Conservation (phyloP, 768 basidiomycete genomes). For the Daedalea quercina region DNA sequence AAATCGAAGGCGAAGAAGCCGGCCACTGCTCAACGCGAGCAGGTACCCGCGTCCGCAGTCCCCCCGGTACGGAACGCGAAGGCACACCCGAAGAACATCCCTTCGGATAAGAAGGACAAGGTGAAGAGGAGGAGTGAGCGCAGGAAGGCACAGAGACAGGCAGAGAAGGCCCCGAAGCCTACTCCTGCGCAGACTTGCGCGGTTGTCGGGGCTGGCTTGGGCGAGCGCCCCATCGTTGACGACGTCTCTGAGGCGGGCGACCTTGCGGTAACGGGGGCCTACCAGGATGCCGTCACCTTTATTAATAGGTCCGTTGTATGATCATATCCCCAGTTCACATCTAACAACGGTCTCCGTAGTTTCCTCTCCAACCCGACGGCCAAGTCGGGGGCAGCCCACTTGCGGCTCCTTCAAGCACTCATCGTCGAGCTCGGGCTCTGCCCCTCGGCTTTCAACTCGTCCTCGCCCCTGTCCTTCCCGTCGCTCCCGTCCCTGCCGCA, state of each 20-base stretch:
- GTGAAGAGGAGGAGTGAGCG: neutral
- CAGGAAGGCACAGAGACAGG: neutral
- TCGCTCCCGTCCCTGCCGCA: constrained; percentile 41
- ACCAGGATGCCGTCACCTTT: constrained; percentile 52
- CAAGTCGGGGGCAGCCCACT: constrained; percentile 34
- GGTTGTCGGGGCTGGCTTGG: constrained; percentile 18
- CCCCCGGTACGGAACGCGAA: neutral
- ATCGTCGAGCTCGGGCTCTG: constrained; percentile 68
- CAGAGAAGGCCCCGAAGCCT: neutral
- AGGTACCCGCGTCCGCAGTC: neutral
- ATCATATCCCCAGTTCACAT: constrained; percentile 12
- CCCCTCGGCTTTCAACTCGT: constrained; percentile 8
- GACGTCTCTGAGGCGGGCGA: constrained; percentile 41
- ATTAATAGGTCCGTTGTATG: constrained; percentile 47
- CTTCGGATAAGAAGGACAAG: constrained; percentile 1
- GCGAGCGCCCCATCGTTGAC: constrained; percentile 41
- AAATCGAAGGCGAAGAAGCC: constrained; percentile 1
- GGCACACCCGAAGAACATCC: neutral
- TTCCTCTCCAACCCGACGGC: constrained; percentile 39
- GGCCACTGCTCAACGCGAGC: too few relatives aligned
- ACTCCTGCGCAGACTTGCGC: neutral
- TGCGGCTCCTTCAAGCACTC: constrained; percentile 64
- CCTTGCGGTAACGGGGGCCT: constrained; percentile 29
- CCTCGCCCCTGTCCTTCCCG: constrained; percentile 23
- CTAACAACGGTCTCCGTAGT: constrained; percentile 1